Evolutionary conservation across 768 basidiomycete genomes (phyloP).

Genomic region (Suillus plorans): DNA sequence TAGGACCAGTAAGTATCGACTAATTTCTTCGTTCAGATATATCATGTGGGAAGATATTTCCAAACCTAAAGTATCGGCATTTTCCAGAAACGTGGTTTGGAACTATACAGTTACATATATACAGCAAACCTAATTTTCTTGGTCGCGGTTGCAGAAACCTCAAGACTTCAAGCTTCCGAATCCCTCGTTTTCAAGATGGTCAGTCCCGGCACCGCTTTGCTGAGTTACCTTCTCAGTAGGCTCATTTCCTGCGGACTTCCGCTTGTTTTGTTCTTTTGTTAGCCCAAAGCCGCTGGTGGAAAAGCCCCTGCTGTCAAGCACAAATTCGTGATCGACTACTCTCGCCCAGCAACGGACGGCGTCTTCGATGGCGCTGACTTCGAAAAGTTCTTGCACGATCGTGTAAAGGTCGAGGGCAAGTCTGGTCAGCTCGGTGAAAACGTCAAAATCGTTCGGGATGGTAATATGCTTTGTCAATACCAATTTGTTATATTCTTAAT

Average conservation of each 20-base stretch:
- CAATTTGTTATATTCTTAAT: constrained; percentile 6
- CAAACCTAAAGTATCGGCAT: constrained; percentile 8
- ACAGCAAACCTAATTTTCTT: constrained; percentile 20
- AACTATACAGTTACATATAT: constrained; percentile 53
- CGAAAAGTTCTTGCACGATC: constrained; percentile 91
- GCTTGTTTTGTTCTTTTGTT: constrained; percentile 30
- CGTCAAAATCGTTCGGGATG: constrained; percentile 84
- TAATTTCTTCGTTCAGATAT: constrained; percentile 17
- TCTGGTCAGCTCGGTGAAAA: constrained; percentile 88
- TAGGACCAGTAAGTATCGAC: background rate
- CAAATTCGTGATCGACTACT: constrained; percentile 86
- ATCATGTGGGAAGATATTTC: constrained; percentile 13
- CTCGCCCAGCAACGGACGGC: constrained; percentile 69
- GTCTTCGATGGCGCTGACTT: constrained; percentile 64
- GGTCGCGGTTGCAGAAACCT: constrained; percentile 5
- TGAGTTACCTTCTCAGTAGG: constrained; percentile 93
- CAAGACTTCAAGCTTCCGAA: constrained; percentile 32
- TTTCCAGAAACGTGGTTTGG: constrained; percentile 16
- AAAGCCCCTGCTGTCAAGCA: constrained; percentile 59
- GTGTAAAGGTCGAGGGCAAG: constrained; percentile 92
- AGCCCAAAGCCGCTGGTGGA: constrained; percentile 60
- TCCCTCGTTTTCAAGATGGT: constrained; percentile 56
- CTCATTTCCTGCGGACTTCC: constrained; percentile 48
- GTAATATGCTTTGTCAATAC: constrained; percentile 39
- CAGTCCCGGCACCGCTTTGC: constrained; percentile 79